A percentile compares a stretch with the other conserved stretches of the same genome.
Evolutionary conservation across 2,329 filamentous ascomycete genomes (phyloP).

Genomic region (Botrytis paeoniae): DNA sequence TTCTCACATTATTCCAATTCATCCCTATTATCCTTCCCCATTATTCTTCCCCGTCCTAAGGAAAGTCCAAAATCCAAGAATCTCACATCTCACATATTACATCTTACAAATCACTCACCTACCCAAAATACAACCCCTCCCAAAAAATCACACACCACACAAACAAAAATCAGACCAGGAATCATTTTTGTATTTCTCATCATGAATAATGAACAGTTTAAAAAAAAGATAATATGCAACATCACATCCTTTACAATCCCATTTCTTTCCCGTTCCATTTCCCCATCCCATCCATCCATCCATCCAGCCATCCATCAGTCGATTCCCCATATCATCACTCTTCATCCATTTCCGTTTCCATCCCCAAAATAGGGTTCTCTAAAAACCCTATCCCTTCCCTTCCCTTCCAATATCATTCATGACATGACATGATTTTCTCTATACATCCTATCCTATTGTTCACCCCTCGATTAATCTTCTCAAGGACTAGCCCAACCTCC

Average conservation of each 20-base stretch:
- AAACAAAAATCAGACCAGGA: background rate
- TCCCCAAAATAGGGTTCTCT: background rate
- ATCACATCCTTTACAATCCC: conserved; percentile 21
- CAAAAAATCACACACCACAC: background rate
- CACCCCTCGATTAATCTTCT: conserved; percentile 21
- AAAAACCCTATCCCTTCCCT: background rate
- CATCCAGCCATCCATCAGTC: background rate
- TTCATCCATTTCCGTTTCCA: background rate
- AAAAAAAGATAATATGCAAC: conserved; percentile 21
- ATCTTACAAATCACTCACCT: background rate
- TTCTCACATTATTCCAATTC: too few species aligned
- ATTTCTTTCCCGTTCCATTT: background rate
- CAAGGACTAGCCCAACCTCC: conserved; percentile 73
- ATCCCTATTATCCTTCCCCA: too few species aligned
- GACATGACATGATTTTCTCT: background rate
- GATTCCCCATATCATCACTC: background rate
- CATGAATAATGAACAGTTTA: conserved; percentile 19
- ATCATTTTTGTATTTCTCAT: conserved; percentile 1
- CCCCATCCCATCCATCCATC: background rate
- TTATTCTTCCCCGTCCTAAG: too few species aligned
- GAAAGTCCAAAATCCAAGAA: too few species aligned
- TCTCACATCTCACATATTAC: background rate
- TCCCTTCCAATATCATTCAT: conserved; percentile 6
- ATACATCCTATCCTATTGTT: conserved; percentile 11
- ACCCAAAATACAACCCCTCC: background rate